These are phyloP conservation scores for Amorphotheca resinae DNA, from an alignment of 495 filamentous ascomycete genomes.

Conservation along the genomic window DNA sequence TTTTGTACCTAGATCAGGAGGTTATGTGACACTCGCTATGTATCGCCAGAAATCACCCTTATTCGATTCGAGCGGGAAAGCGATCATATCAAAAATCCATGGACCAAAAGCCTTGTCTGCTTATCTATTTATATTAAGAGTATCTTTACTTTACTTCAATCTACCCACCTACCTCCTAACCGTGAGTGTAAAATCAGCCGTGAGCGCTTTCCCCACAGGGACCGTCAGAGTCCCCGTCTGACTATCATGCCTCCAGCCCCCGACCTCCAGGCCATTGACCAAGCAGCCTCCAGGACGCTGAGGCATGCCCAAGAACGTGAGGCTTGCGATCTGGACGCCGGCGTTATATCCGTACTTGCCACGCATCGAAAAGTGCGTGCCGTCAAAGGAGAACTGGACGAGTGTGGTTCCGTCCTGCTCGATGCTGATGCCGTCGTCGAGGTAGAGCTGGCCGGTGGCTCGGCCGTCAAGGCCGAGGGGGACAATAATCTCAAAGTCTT, in stretches of 20 bases:
- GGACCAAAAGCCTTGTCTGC: too few species aligned
- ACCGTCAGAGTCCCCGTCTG: constrained; percentile 6
- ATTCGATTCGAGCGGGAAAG: too few species aligned
- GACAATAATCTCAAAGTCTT: constrained; percentile 83
- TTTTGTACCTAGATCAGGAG: too few species aligned
- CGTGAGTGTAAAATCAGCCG: constrained; percentile 4
- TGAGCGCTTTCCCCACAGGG: constrained; percentile 3
- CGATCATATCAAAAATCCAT: too few species aligned
- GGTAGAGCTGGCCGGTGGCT: constrained; percentile 71
- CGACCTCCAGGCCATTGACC: constrained; percentile 13
- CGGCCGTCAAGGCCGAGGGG: constrained; percentile 53
- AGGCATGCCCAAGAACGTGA: constrained; percentile 39
- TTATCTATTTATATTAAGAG: too few species aligned
- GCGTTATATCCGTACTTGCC: constrained; percentile 34
- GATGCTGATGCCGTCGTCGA: constrained; percentile 70
- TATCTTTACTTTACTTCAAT: too few species aligned
- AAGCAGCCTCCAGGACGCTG: background rate
- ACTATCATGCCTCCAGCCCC: background rate
- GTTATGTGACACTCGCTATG: too few species aligned
- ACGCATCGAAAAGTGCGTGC: constrained; percentile 35
- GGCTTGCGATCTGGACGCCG: constrained; percentile 37
- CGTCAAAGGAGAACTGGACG: constrained; percentile 40
- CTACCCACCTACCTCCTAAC: too few species aligned
- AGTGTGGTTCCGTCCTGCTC: constrained; percentile 34
- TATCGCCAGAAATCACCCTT: too few species aligned